Evolutionary conservation across 1,139 yeast genomes (phyloP), one percentile per base, ranked within the genome.

Genomic region (Blastobotrys aristatus): DNA sequence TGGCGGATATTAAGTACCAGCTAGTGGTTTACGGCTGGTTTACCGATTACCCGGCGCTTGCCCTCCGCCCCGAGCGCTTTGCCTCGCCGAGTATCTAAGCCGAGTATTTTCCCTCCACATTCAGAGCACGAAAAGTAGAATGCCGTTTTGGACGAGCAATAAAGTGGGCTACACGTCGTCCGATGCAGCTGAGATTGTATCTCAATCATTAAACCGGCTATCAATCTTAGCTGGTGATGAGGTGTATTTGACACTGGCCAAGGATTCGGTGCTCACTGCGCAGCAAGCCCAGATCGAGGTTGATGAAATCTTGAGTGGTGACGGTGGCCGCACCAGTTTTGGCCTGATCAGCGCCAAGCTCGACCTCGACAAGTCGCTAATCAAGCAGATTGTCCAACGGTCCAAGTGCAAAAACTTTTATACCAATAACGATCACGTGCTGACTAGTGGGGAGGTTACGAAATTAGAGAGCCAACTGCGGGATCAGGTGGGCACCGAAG

Each of bases 181-280:
- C 4, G 61, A 57, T 48, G 50, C 53, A 4, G 43, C 49, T 17
- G 35, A 26, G 8, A 47, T 58, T n/a, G 50, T 58, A 11, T 29
- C 46, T 18, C 45, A 46, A 34, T 47, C 53, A 1, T 40, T 52
- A 26, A 46, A 29, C 14, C 44, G 51, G 11, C 20, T 57, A 11
- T 44, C 48, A 16, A 20, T 27, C n/a, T 35, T 32, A 11, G 39
- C 54, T 7, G 50, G 45, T 16, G 57, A 57, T 27, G 53, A 53
- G 1, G 35, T 57, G 5, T 56, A 51, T 29, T 14, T 54, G 5
- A 55, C 57, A 2, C 17, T 48, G 5, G 36, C 46, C 4, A 44
- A 37, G 14, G 47, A 40, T 18, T 54, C 51, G 5, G 52, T 57
- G 14, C 53, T 57, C 13, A 57, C 60, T 5, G 46, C 49, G 11